Evolutionary conservation across 192 early-diverging fungal genomes (phyloP), one percentile per base, ranked within the genome.

Genomic region (Coemansia sp.): DNA sequence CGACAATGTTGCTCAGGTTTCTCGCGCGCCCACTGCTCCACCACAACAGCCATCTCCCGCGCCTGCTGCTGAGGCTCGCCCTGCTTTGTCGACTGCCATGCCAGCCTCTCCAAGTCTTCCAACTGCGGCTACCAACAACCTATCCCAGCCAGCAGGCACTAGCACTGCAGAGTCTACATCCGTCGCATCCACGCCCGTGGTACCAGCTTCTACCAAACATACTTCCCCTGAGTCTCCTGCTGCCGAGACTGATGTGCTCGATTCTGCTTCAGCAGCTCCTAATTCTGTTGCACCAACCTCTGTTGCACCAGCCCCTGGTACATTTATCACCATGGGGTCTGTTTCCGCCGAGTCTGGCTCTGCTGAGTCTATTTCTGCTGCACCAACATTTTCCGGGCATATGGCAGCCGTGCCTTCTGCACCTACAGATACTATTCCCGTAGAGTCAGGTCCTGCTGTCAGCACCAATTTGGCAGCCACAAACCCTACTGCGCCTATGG

Each of bases 1-100:
- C 59, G 78, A 80, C 58, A 66, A 75, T 17, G 57, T 61, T 8
- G 50, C 72, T 2, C 78, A 67, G 66, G 50, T 80, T 29, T 23
- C 59, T 4, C 72, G 69, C n/a, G 64, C 65, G 33, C 78, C 78
- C 2, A 75, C 68, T 0, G 78, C 66, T 21, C 71, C 61, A 29
- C 77, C 77, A 2, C 61, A 46, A 53, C 22, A 11, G 8, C 50
- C 59, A 21, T 19, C 39, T 21, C 7, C 54, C 4, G 22, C 29
- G n/a, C 29, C 53, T 33, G 5, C 63, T 36, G 53, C 46, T 51
- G 39, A 24, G 19, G 32, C 8, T 22, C 5, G 32, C 17, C 6
- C 66, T 54, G 50, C 54, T 25, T 19, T 23, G 32, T 17, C 55
- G 6, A n/a, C 66, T 1, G 58, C 50, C 17, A 6, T 30, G 14